Conservation (phyloP, 768 basidiomycete genomes). For the Boletus rex-veris region DNA sequence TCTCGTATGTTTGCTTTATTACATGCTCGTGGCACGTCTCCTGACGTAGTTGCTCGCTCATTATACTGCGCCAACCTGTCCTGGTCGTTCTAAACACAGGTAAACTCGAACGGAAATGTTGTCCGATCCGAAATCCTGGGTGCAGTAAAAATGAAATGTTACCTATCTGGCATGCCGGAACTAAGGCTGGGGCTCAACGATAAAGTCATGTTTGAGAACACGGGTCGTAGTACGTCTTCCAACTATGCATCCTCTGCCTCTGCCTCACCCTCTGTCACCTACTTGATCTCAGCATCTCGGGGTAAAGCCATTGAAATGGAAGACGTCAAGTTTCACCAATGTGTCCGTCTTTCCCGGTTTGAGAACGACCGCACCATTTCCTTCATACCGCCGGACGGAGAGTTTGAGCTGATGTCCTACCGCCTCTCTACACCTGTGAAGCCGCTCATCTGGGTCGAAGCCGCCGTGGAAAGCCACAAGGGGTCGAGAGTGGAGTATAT, state of each 20-base stretch:
- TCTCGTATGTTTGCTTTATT: slow-evolving; percentile 52
- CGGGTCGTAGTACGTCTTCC: slow-evolving; percentile 76
- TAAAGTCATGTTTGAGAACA: slow-evolving; percentile 99
- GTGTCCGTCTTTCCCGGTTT: slow-evolving; percentile 93
- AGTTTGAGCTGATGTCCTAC: slow-evolving; percentile 98
- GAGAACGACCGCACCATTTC: slow-evolving; percentile 99
- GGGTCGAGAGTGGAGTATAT: slow-evolving; percentile 95
- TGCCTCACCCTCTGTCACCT: background rate
- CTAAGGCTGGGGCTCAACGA: slow-evolving; percentile 93
- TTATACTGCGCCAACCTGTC: background rate
- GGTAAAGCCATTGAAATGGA: slow-evolving; percentile 99
- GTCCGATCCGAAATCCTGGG: slow-evolving; percentile 96
- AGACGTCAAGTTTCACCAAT: slow-evolving; percentile 99
- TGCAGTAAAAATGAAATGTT: slow-evolving; percentile 99
- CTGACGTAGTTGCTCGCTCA: background rate
- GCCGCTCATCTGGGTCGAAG: slow-evolving; percentile 92
- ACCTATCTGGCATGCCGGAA: slow-evolving; percentile 99
- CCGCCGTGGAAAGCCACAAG: slow-evolving; percentile 89
- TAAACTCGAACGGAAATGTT: slow-evolving; percentile 95
- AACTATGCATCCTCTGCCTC: background rate
- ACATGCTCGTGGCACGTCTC: background rate
- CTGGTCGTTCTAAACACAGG: slow-evolving; percentile 44
- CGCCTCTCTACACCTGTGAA: slow-evolving; percentile 96
- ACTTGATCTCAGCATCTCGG: slow-evolving; percentile 39
- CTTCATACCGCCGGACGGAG: slow-evolving; percentile 98